A percentile compares a stretch with the other conserved stretches of the same genome.
Evolutionary conservation across 2,329 filamentous ascomycete genomes (phyloP).

Genomic region (Hypoxylon sp.): DNA sequence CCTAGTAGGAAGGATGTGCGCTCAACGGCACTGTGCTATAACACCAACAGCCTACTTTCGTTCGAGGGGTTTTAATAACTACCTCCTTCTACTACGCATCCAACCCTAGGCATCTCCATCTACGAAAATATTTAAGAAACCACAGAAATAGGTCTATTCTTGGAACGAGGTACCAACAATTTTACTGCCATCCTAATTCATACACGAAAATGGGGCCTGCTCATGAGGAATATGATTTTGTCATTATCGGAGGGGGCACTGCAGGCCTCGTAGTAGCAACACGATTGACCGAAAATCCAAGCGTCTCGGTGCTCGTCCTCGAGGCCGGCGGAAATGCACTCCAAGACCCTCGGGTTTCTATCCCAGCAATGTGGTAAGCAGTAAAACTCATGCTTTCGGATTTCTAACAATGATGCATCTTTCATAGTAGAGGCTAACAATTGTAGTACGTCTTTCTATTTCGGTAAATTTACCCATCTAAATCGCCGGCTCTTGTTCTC

Average conservation of each 20-base stretch:
- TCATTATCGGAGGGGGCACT: conserved; percentile 10
- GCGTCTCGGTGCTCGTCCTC: conserved; percentile 11
- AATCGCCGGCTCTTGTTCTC: not conserved
- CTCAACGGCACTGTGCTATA: no score
- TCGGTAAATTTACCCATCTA: not conserved
- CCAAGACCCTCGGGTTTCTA: conserved; percentile 14
- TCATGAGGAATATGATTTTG: conserved; percentile 2
- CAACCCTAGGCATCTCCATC: not conserved
- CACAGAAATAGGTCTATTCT: not conserved
- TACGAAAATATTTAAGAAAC: not conserved
- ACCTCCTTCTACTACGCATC: no score
- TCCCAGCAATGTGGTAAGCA: conserved; percentile 17
- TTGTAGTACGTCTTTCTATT: not conserved
- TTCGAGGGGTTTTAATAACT: no score
- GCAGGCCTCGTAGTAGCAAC: conserved; percentile 13
- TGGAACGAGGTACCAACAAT: not conserved
- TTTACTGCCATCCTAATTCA: not conserved
- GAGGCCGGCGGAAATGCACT: conserved; percentile 11
- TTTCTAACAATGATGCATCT: no score
- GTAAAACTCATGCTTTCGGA: not conserved
- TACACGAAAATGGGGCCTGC: not conserved
- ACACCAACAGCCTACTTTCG: no score
- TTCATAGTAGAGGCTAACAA: not conserved
- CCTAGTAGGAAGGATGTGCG: no score
- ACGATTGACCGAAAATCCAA: conserved; percentile 7